Percentiles rank a stretch among this genome's conserved stretches.
phyloP scores from a whole-genome alignment of 768 basidiomycete genomes.

The Lentinula sp. region DNA sequence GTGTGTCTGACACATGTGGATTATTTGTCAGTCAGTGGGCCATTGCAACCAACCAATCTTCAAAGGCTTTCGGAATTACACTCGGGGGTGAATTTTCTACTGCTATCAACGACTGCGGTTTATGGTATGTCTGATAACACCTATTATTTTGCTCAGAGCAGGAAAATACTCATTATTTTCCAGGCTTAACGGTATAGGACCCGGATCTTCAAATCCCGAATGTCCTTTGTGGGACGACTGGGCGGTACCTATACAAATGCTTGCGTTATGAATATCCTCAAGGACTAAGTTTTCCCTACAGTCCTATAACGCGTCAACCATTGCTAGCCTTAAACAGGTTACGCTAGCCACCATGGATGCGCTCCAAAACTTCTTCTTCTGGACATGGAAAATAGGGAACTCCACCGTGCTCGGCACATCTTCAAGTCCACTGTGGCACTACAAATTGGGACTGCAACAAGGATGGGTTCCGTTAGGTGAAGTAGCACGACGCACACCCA shows the following conservation, averaged over 20 bases:
- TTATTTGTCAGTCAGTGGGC: constrained; percentile 34
- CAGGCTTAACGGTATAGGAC: constrained; percentile 43
- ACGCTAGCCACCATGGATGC: constrained; percentile 84
- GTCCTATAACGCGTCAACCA: constrained; percentile 53
- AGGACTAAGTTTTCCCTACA: constrained; percentile 15
- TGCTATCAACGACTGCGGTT: constrained; percentile 73
- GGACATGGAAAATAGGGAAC: constrained; percentile 94
- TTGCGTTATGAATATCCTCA: neutral
- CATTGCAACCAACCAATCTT: constrained; percentile 51
- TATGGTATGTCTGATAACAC: constrained; percentile 35
- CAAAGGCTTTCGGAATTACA: constrained; percentile 70
- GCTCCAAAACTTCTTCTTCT: constrained; percentile 91
- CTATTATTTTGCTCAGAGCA: neutral
- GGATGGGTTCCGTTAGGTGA: constrained; percentile 86
- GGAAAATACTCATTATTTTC: neutral
- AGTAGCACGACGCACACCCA: no score
- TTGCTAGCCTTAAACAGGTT: constrained; percentile 56
- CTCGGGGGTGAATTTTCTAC: constrained; percentile 80
- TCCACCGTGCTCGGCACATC: constrained; percentile 65
- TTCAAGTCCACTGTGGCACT: constrained; percentile 80
- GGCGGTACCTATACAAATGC: constrained; percentile 24
- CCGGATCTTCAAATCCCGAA: constrained; percentile 25
- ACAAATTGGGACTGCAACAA: constrained; percentile 75
- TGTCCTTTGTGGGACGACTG: constrained; percentile 40
- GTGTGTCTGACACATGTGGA: neutral